phyloP scores from a whole-genome alignment of 2,329 filamentous ascomycete species.

The Hypomyces perniciosus region DNA sequence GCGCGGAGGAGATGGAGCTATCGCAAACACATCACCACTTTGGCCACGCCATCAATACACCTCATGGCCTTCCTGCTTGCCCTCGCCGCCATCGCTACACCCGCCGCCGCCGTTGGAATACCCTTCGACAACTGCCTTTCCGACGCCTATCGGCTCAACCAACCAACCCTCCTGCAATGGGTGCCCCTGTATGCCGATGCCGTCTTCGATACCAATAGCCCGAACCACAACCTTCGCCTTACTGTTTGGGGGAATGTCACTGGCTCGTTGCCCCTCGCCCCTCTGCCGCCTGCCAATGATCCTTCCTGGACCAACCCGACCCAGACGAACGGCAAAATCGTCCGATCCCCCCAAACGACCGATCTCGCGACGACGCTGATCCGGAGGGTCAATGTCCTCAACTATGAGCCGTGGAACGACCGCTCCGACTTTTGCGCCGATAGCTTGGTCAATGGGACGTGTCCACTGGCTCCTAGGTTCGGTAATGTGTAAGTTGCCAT shows the following conservation, averaged over 20 bases:
- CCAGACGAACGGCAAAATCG: constrained; percentile 68
- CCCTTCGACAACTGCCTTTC: constrained; percentile 80
- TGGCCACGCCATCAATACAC: constrained; percentile 17
- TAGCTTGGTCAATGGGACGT: constrained; percentile 53
- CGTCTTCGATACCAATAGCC: constrained; percentile 56
- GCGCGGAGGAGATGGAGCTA: constrained; percentile 2
- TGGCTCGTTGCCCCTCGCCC: constrained; percentile 54
- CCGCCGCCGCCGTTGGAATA: constrained; percentile 59
- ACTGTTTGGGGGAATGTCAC: constrained; percentile 90
- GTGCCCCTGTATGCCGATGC: constrained; percentile 69
- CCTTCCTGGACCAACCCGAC: constrained; percentile 57
- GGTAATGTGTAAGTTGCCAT: constrained; percentile 30
- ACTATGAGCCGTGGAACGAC: constrained; percentile 62
- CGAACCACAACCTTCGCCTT: constrained; percentile 62
- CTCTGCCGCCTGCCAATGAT: constrained; percentile 55
- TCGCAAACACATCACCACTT: not conserved
- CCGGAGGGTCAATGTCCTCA: constrained; percentile 65
- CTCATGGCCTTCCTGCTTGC: constrained; percentile 34
- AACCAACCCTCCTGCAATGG: constrained; percentile 68
- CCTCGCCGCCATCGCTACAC: constrained; percentile 30
- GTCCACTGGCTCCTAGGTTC: constrained; percentile 73
- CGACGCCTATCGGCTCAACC: constrained; percentile 49
- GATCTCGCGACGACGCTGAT: constrained; percentile 66
- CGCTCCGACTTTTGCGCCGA: constrained; percentile 60
- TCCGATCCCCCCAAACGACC: constrained; percentile 45